Evolutionary conservation across 345 rosid species (phyloP).

Genomic region (Melaleuca quinquenervia): DNA sequence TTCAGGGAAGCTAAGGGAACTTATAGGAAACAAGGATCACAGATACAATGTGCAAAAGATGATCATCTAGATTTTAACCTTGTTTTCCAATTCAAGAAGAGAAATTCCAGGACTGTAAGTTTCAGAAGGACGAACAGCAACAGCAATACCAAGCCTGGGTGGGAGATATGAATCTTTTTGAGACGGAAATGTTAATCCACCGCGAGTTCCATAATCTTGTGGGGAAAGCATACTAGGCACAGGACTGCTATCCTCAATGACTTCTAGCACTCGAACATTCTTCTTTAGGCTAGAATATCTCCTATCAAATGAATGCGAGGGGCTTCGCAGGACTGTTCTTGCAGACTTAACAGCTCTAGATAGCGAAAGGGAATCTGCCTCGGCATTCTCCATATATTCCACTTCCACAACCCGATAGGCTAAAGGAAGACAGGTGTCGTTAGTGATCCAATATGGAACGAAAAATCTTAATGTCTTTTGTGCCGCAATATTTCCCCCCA

Average conservation of each 20-base stretch:
- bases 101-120: conserved; percentile 85
- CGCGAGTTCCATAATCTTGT: conserved; percentile 71
- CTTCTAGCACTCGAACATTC: conserved; percentile 68
- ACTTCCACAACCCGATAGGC: conserved; percentile 84
- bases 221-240: conserved; percentile 96
- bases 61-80: conserved; percentile 32
- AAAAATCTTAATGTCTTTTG: conserved; percentile 84
- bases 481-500: conserved; percentile 79
- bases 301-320: conserved; percentile 45
- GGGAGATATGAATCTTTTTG: conserved; percentile 79
- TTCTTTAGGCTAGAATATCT: conserved; percentile 36
- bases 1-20: not conserved
- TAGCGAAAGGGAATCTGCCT: conserved; percentile 41
- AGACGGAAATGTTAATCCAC: conserved; percentile 58
- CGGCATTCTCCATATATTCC: conserved; percentile 58
- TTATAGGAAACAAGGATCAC: not conserved
- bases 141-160: conserved; percentile 71
- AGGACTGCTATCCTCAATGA: conserved; percentile 79
- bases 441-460: conserved; percentile 94
- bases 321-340: conserved; percentile 39
- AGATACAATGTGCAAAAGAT: not conserved
- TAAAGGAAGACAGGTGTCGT: conserved; percentile 65
- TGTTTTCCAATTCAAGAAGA: conserved; percentile 92
- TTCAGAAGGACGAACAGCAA: conserved; percentile 71
- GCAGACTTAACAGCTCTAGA: conserved; percentile 72